Conservation (phyloP, 2,329 filamentous ascomycete genomes). For the Calonectria henricotiae region DNA sequence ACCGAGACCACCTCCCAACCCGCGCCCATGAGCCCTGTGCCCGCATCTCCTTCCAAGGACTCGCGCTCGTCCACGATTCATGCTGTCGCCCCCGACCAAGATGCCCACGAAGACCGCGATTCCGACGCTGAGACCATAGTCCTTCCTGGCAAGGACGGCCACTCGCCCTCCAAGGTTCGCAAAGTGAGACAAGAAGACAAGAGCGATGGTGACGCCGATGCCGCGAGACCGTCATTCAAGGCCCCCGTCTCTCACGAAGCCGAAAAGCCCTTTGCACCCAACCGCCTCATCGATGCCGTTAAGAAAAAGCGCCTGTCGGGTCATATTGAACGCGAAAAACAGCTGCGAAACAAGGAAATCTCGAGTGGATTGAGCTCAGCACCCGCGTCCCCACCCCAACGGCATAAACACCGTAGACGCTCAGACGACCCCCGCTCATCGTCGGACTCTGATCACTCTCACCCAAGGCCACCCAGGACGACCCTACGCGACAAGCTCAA, state of each 20-base stretch:
- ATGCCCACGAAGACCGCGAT: slow-evolving; percentile 70
- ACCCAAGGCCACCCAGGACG: slow-evolving; percentile 62
- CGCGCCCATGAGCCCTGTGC: slow-evolving; percentile 50
- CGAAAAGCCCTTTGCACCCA: slow-evolving; percentile 57
- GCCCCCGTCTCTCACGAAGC: slow-evolving; percentile 57
- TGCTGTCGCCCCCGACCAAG: slow-evolving; percentile 53
- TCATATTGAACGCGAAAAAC: slow-evolving; percentile 60
- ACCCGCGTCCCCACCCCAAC: slow-evolving; percentile 69
- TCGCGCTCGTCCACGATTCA: slow-evolving; percentile 56
- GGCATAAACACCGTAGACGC: slow-evolving; percentile 55
- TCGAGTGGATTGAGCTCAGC: slow-evolving; percentile 74
- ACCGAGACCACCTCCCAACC: slow-evolving; percentile 46
- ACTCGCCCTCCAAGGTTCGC: slow-evolving; percentile 75
- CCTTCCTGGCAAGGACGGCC: slow-evolving; percentile 75
- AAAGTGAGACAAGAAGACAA: slow-evolving; percentile 78
- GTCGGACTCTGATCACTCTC: slow-evolving; percentile 72
- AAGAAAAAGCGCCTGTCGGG: slow-evolving; percentile 69
- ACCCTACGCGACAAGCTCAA: slow-evolving; percentile 66
- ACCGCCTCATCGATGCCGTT: slow-evolving; percentile 54
- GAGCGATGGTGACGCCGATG: slow-evolving; percentile 70
- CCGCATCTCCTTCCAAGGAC: slow-evolving; percentile 47
- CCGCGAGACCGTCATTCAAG: slow-evolving; percentile 56
- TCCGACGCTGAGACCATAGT: slow-evolving; percentile 84
- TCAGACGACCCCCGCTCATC: slow-evolving; percentile 63
- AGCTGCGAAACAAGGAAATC: slow-evolving; percentile 65